Evolutionary conservation across 192 early-diverging fungal genomes (phyloP), one percentile per base, ranked within the genome.

Genomic region (Kickxella alabastrina): DNA sequence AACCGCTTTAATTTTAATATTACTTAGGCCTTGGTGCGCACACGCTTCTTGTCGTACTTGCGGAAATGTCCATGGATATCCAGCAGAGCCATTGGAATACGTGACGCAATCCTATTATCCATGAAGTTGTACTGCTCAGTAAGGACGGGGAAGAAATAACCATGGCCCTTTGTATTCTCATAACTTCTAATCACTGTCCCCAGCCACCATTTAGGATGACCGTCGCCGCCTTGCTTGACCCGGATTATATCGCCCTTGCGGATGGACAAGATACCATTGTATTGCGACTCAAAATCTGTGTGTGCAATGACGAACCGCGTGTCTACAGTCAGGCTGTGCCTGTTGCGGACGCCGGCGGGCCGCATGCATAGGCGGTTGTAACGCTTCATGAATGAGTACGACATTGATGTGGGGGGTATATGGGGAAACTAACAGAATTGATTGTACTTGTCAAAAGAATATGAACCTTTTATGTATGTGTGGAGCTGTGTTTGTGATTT

Each of bases 121-220:
- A 65, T 61, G 49, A 73, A 73, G n/a, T 48, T 38, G 45, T 73
- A 73, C 10, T 39, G 28, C 46, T 73, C 58, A 0, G 58, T 57
- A 6, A 73, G 54, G 4, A 73, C 69, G 0, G 69, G 62, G 62
- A 73, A 73, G 29, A 73, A 73, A 49, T 65, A 61, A 0, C 69
- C 69, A 12, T 52, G 39, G 4, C 69, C 69, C 50, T 61, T 57
- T 44, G 44, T 73, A 4, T 58, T 58, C 32, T 57, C 54, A 26
- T 65, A 73, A 54, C 69, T 73, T 28, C 60, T 65, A 15, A 73
- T 57, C 7, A 73, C 18, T 1, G 62, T 57, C 12, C 69, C 69
- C 7, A 49, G 6, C 69, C 69, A 73, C 62, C 69, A 73, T 26
- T 60, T 61, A 23, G 52, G 57, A 21, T 65, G 52, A 4, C 19